phyloP scores from a whole-genome alignment of 2,329 filamentous ascomycete species.

The Sclerotinia spermophila region DNA sequence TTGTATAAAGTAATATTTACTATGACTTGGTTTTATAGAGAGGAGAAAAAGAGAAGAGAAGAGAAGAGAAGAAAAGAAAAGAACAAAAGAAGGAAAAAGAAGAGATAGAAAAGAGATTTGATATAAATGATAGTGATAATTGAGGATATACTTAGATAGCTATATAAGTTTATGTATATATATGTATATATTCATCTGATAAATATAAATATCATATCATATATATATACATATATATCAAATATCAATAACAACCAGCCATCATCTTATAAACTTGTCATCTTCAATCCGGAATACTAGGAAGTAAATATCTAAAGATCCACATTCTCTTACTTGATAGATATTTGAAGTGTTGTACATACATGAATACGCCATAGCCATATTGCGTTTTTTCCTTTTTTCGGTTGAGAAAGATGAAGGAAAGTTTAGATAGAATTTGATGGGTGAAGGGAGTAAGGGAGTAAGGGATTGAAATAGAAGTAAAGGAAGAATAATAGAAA shows the following conservation, averaged over 20 bases:
- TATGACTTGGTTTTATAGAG: background rate
- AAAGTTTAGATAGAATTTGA: background rate
- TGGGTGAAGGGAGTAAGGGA: background rate
- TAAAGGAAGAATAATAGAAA: background rate
- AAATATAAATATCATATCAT: too few relatives aligned
- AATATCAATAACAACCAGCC: background rate
- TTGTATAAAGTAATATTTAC: too few relatives aligned
- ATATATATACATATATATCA: too few relatives aligned
- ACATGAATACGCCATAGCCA: too few relatives aligned
- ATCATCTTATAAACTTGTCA: background rate
- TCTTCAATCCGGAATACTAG: background rate
- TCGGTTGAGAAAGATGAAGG: background rate
- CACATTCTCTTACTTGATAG: background rate
- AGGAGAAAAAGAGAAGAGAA: background rate
- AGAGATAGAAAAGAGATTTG: too few relatives aligned
- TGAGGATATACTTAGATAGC: too few relatives aligned
- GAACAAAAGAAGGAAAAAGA: background rate
- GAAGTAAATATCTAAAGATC: background rate
- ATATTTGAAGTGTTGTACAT: slow-evolving; percentile 9
- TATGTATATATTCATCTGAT: background rate
- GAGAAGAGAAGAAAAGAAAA: background rate
- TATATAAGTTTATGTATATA: too few relatives aligned
- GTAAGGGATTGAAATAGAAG: background rate
- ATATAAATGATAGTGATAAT: too few relatives aligned
- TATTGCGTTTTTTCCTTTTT: background rate